Evolutionary conservation across 495 filamentous ascomycete species (phyloP).

Genomic region (Penicillium canariense): DNA sequence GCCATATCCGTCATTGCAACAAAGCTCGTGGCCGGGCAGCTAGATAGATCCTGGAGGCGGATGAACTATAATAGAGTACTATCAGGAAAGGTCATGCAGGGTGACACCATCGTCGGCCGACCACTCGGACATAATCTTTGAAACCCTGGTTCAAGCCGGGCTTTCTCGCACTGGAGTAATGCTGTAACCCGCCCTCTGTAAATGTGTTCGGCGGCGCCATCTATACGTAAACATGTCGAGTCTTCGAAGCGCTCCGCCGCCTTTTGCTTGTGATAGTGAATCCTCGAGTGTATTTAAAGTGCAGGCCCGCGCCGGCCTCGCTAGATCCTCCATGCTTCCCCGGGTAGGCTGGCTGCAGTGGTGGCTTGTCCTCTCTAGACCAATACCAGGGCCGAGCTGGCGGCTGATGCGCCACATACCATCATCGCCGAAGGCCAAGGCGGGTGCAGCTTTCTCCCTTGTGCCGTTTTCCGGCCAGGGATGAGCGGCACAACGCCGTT

Average conservation of each 20-base stretch:
- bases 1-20: neutral
- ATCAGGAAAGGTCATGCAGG: neutral
- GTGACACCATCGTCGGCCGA: neutral
- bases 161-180: too few relatives aligned
- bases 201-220: neutral
- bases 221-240: neutral
- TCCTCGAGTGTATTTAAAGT: neutral
- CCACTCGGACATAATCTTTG: neutral
- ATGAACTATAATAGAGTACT: neutral
- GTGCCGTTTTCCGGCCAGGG: neutral
- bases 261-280: neutral
- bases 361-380: slow-evolving; percentile 3
- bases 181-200: neutral
- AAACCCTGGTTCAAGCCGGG: too few relatives aligned
- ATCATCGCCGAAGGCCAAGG: neutral
- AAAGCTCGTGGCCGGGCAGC: neutral
- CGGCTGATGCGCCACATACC: neutral
- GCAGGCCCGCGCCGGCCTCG: neutral
- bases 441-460: neutral
- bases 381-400: neutral
- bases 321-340: neutral
- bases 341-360: neutral
- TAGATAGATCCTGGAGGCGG: neutral
- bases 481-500: neutral
- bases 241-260: neutral